These are phyloP conservation scores for Trifolium pratense DNA, from an alignment of 306 rosid genomes.

Conservation along the genomic window DNA sequence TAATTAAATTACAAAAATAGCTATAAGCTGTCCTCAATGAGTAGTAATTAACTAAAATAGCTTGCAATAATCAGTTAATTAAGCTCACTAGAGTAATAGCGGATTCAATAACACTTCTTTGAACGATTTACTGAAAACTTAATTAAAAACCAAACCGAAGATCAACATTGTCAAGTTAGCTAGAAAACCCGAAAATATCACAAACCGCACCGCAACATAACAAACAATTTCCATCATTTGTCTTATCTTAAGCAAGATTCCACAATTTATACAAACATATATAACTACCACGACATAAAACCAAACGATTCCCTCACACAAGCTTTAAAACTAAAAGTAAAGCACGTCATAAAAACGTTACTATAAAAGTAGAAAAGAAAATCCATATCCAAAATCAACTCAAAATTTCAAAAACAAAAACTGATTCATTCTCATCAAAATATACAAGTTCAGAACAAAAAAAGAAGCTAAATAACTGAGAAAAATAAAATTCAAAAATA, in stretches of 20 bases:
- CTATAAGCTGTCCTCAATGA: background rate
- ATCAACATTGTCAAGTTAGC: constrained; percentile 29
- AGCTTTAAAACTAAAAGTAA: background rate
- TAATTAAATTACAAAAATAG: background rate
- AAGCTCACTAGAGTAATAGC: background rate
- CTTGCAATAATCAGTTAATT: background rate
- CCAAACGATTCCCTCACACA: no score
- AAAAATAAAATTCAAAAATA: background rate
- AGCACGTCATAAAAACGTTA: background rate
- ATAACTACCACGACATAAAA: background rate
- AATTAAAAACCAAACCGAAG: background rate
- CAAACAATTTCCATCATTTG: constrained; percentile 19
- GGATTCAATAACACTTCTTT: background rate
- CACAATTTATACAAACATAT: background rate
- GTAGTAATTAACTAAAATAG: background rate
- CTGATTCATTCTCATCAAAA: background rate
- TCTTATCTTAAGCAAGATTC: constrained; percentile 27
- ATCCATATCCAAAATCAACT: background rate
- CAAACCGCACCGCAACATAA: background rate
- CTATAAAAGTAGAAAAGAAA: background rate
- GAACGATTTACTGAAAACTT: background rate
- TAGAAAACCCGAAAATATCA: constrained; percentile 9
- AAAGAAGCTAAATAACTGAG: background rate
- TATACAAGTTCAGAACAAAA: constrained; percentile 14
- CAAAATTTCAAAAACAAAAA: background rate